Base-by-base conservation (phyloP, 805 yeast genomes). In the Ogataea sp. region DNA sequence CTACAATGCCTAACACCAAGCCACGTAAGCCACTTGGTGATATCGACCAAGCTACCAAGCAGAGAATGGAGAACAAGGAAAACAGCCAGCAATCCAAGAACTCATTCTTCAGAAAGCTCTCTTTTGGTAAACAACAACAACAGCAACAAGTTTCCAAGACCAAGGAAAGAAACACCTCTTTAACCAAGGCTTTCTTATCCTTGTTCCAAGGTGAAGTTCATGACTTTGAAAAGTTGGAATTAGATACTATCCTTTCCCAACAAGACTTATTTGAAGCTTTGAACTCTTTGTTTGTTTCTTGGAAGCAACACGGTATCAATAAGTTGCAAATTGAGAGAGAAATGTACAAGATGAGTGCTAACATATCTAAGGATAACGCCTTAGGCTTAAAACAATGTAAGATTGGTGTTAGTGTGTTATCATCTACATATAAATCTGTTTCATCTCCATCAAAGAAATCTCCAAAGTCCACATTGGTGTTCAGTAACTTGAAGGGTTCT, bases 271-370 rank as follows among this genome's bases (percentile, higher is more conserved):
- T 73, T 43, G 74, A 75, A 33, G 86, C 87, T 3, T 61, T 83
- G 48, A 70, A 65, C 53, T 75, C 83, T 33, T 67, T 83, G 40
- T 62, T 83, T 46, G 65, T 59, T 34, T 76, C 81, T 15, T 83
- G 93, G 93, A 70, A 75, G 13, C 75, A 72, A 43, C 81, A 81
- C 50, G 90, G 93, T 8, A 59, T 83, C 49, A 74, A 71, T 47
- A 70, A 75, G 43, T 66, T 83, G 42, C 62, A 59, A 29, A 59
- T 72, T 34, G 70, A 70, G 47, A 62, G 66, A 17, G 57, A 62
- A 4, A 56, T 62, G 6, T 56, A 63, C 49, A 65, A 64, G 25
- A 65, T 83, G 24, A 71, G 70, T n/a, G 89, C 87, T 39, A 67
- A 74, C 16, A 71, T 83, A 26, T 66, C 85, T 1, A 76, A 73